phyloP scores from a whole-genome alignment of 1,139 yeast genomes.

The Lipomyces yarrowii region DNA sequence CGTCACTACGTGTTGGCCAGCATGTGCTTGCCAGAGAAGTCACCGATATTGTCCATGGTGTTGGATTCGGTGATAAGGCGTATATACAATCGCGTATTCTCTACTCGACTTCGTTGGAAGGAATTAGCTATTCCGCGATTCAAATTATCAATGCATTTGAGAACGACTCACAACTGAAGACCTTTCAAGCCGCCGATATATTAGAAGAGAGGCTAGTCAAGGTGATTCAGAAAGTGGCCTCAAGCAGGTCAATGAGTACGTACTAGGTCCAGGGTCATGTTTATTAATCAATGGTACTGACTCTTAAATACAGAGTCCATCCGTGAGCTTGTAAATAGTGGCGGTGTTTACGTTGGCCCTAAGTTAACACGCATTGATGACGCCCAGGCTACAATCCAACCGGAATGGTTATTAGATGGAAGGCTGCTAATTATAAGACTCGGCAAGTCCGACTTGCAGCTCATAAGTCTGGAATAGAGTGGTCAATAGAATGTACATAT shows the following conservation, averaged over 20 bases:
- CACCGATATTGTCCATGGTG: slow-evolving; percentile 84
- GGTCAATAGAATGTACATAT: background rate
- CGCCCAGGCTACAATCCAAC: slow-evolving; percentile 54
- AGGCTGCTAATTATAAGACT: slow-evolving; percentile 65
- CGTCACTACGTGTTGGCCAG: slow-evolving; percentile 73
- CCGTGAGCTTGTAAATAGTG: slow-evolving; percentile 63
- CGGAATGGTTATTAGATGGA: slow-evolving; percentile 58
- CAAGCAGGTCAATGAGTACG: slow-evolving; percentile 52
- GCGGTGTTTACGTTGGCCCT: slow-evolving; percentile 73
- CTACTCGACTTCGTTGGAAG: slow-evolving; percentile 60
- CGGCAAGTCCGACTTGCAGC: slow-evolving; percentile 56
- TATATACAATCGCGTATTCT: slow-evolving; percentile 64
- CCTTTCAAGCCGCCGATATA: background rate
- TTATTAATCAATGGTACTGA: background rate
- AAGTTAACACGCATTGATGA: slow-evolving; percentile 58
- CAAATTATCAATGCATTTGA: slow-evolving; percentile 61
- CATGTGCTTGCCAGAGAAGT: slow-evolving; percentile 78
- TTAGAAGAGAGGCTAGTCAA: slow-evolving; percentile 12
- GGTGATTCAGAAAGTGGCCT: slow-evolving; percentile 45
- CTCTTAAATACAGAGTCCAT: slow-evolving; percentile 53
- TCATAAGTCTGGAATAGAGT: slow-evolving; percentile 20
- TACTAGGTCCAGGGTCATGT: background rate
- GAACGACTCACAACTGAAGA: slow-evolving; percentile 59
- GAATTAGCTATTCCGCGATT: slow-evolving; percentile 49
- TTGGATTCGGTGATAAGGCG: slow-evolving; percentile 69